Evolutionary conservation across 2,329 filamentous ascomycete species (phyloP).

Genomic region (Podosphaera fusca): DNA sequence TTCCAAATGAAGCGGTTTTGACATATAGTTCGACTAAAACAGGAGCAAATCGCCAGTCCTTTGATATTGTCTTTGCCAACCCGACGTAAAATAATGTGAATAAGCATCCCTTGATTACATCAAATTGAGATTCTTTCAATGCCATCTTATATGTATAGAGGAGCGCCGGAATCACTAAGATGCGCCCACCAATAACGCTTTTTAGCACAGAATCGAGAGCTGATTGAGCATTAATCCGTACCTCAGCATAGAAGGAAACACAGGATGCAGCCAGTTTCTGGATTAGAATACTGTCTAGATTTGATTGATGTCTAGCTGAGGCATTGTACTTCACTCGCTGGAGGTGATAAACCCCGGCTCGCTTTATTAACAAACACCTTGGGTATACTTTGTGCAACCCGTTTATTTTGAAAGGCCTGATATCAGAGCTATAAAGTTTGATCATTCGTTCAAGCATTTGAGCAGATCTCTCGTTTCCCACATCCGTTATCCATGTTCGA

Average conservation of each 20-base stretch:
- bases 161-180: slow-evolving; percentile 74
- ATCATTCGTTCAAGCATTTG: slow-evolving; percentile 77
- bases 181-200: slow-evolving; percentile 65
- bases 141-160: slow-evolving; percentile 57
- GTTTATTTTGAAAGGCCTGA: slow-evolving; percentile 82
- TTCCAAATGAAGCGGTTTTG: slow-evolving; percentile 70
- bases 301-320: slow-evolving; percentile 63
- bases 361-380: slow-evolving; percentile 69
- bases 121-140: slow-evolving; percentile 58
- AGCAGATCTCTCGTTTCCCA: slow-evolving; percentile 85
- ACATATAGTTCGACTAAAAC: slow-evolving; percentile 80
- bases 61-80: slow-evolving; percentile 63
- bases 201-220: slow-evolving; percentile 87
- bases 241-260: slow-evolving; percentile 81
- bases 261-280: slow-evolving; percentile 76
- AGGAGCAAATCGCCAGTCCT: slow-evolving; percentile 89
- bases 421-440: slow-evolving; percentile 65
- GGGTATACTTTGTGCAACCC: slow-evolving; percentile 84
- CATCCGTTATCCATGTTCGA: slow-evolving; percentile 89
- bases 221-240: slow-evolving; percentile 78
- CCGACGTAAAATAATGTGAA: slow-evolving; percentile 80
- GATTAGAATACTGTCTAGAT: slow-evolving; percentile 67
- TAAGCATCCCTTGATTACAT: slow-evolving; percentile 83
- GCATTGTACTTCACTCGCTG: slow-evolving; percentile 89
- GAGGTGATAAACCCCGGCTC: slow-evolving; percentile 84